Evolutionary conservation across 2,329 filamentous ascomycete species (phyloP), one percentile per base, ranked within the genome.

Genomic region (Stagonosporopsis rhizophila): DNA sequence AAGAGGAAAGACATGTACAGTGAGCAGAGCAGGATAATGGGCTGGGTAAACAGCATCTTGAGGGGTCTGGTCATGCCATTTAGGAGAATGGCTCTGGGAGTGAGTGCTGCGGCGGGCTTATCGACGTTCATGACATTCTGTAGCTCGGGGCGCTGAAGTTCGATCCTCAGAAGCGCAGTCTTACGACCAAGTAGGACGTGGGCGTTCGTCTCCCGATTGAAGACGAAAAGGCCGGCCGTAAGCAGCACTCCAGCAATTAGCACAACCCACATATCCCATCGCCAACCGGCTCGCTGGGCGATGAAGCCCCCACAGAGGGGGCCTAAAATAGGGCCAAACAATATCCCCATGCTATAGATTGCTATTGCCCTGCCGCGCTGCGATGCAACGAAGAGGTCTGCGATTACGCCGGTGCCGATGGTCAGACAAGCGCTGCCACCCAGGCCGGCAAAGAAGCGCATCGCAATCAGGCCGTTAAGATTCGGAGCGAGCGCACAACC

Each of bases 121-220:
- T 63, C 41, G 44, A 66, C 63, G 0, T 67, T 70, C 64, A 81
- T 79, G 12, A 71, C 65, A 22, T 80, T 81, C 4, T 79, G 80
- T 28, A 81, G 75, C 35, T 81, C 79, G 4, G 78, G 78, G 2
- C 83, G 76, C 7, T 72, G 65, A 28, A 76, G 65, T 9, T 82
- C 78, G 54, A 79, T 80, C 9, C 76, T 69, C 7, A 75, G 59
- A 32, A 81, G 81, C 0, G 82, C 84, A 0, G 90, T 77, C 88
- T 76, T 76, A 67, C 89, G 89, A 32, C 78, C 71, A 8, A 85
- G 68, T 2, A 85, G 67, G 4, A 78, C 66, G 0, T 77, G 74
- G 3, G 77, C 77, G 63, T 83, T 83, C 0, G 81, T 82, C 60
- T 85, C 82, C 12, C 69, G 65, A 62, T 79, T 69, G 57, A 78